Percentiles rank a stretch among this genome's conserved stretches.
Conservation (phyloP, 2,329 filamentous ascomycete species). For the Fusarium concolor region DNA sequence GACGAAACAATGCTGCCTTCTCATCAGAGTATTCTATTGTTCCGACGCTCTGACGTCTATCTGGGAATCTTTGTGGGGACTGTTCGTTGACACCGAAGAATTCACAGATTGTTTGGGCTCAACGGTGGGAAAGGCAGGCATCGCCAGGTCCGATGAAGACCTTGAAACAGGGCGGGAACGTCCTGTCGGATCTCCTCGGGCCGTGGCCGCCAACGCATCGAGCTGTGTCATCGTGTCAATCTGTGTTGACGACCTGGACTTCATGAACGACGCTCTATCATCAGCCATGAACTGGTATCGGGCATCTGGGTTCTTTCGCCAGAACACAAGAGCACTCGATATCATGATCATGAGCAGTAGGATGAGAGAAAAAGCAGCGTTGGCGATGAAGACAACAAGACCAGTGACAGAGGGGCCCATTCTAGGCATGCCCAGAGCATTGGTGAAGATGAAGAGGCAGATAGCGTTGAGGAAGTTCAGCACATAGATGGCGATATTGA, state of each 20-base stretch:
- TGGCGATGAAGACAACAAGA: conserved; percentile 88
- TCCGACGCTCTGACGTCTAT: conserved; percentile 12
- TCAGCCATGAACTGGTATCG: conserved; percentile 97
- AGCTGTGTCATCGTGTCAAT: conserved; percentile 82
- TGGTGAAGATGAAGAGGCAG: conserved; percentile 88
- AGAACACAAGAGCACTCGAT: conserved; percentile 74
- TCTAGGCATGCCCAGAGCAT: conserved; percentile 83
- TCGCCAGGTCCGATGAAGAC: conserved; percentile 15
- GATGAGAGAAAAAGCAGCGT: conserved; percentile 84
- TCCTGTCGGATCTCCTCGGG: conserved; percentile 73
- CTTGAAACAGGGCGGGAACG: conserved; percentile 17
- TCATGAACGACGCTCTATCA: conserved; percentile 96
- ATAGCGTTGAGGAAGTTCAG: conserved; percentile 93
- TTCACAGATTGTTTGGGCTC: neutral
- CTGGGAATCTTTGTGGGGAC: conserved; percentile 19
- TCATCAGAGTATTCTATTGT: neutral
- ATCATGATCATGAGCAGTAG: conserved; percentile 80
- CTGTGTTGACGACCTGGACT: conserved; percentile 79
- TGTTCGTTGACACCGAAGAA: conserved; percentile 17
- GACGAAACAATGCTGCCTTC: accelerated
- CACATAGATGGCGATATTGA: conserved; percentile 91
- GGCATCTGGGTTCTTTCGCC: conserved; percentile 94
- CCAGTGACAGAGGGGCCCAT: conserved; percentile 89
- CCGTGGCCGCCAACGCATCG: conserved; percentile 90
- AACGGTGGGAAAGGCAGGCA: neutral